Evolutionary conservation across 2,329 filamentous ascomycete genomes (phyloP), one percentile per base, ranked within the genome.

Genomic region (Alternaria gaisen): DNA sequence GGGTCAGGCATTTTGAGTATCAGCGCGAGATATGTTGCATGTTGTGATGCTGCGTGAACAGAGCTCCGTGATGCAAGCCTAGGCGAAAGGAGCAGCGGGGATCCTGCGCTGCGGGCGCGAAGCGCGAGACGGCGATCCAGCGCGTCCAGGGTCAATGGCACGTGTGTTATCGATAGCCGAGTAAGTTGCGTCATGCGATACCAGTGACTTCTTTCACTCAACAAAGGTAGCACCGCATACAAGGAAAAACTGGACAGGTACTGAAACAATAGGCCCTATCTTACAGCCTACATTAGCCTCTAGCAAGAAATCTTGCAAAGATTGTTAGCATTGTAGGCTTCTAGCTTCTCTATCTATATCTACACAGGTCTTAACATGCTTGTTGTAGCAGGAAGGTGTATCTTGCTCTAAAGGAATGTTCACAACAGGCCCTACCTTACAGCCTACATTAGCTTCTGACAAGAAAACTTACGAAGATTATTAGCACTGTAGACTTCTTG

Each of bases 1-100:
- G 66, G 64, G 28, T 66, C 63, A 57, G 64, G 61, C 73, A 77
- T 78, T 28, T 58, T 70, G 60, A 10, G 10, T 14, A n/a, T 12
- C 41, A 18, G 47, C 62, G 47, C n/a, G 5, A 40, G 26, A 18
- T 51, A 18, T 50, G 16, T 63, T 30, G 54, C 64, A 67, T 67
- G 32, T 22, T 64, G 53, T 40, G 43, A 22, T 41, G 34, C 20
- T 36, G 26, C 18, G 6, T 18, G 22, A 22, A n/a, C 32, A 22
- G 28, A 26, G 44, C 44, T 44, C 8, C 20, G 6, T 10, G 38
- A 20, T 28, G 11, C 28, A 22, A 10, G 10, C 22, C n/a, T 22
- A 46, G 44, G 40, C 26, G 22, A 32, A 24, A 47, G 36, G 43
- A 38, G 53, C 34, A 22, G 34, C n/a, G 46, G 52, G 52, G 46